Evolutionary conservation across 2,329 filamentous ascomycete genomes (phyloP), one percentile per base, ranked within the genome.

Genomic region (Aspergillus udagawae): DNA sequence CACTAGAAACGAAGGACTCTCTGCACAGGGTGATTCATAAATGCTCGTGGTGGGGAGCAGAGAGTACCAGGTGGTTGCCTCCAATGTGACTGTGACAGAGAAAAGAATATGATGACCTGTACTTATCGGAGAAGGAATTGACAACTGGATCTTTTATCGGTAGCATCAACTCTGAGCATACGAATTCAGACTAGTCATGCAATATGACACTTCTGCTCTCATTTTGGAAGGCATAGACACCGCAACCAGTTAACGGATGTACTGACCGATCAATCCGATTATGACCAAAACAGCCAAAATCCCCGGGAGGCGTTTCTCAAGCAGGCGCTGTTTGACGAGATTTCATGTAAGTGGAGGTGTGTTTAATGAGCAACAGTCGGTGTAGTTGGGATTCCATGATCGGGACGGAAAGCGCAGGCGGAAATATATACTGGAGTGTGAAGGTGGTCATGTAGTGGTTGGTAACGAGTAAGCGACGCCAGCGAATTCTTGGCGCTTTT

Each of bases 131-230:
- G 12, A 2, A 6, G 4, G 6, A 32, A 32, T 14, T 4, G 10
- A 32, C 12, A 2, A 12, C 2, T 32, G 12, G 1, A 32, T 14
- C 6, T 32, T 32, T 1, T 32, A 5, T 32, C 29, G 29, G 6
- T 1, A 32, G 12, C 4, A n/a, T n/a, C 29, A 32, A 32, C 29
- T 32, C 4, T 32, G 29, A 32, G 14, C 5, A 14, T 6, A 2
- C 12, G 29, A 32, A 14, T 32, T 29, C 28, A 29, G 10, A 25
- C 10, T 45, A 25, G 14, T 12, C 12, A 1, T n/a, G 2, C 12
- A 25, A 47, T n/a, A 4, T 67, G 63, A 14, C 48, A 61, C 51
- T 69, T 69, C 44, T 67, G 65, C 35, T 63, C 63, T 0, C 56
- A 47, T 21, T 69, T 62, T 55, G 66, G 66, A 49, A 67, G 66